A percentile compares a stretch with the other conserved stretches of the same genome.
These are phyloP conservation scores for Scheffersomyces quercinus DNA, from an alignment of 1,139 yeast genomes.

Conservation along the genomic window DNA sequence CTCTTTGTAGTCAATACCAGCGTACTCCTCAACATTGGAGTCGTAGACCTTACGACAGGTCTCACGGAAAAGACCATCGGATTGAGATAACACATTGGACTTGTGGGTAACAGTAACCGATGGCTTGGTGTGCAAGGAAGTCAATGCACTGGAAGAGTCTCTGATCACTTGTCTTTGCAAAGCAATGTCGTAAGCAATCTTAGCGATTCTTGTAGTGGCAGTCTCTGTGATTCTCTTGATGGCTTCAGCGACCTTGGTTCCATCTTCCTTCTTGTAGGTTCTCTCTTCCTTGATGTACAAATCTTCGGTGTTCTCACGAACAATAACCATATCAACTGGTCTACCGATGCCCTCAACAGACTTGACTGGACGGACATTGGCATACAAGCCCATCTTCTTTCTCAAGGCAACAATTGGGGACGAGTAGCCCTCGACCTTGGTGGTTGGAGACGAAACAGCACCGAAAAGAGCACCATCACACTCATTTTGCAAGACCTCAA, in stretches of 20 bases:
- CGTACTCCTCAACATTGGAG: constrained; percentile 57
- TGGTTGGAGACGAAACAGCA: constrained; percentile 93
- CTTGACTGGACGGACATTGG: constrained; percentile 97
- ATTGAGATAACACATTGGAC: constrained; percentile 87
- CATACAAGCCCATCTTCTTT: constrained; percentile 90
- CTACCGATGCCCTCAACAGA: constrained; percentile 80
- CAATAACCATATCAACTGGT: constrained; percentile 96
- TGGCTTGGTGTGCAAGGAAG: constrained; percentile 53
- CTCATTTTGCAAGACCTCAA: constrained; percentile 69
- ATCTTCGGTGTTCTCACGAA: constrained; percentile 97
- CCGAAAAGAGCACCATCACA: constrained; percentile 98
- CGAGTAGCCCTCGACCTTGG: constrained; percentile 93
- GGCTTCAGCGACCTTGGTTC: constrained; percentile 91
- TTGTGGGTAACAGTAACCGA: constrained; percentile 93
- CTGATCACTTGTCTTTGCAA: constrained; percentile 84
- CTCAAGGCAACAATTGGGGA: constrained; percentile 98
- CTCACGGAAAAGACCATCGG: constrained; percentile 97
- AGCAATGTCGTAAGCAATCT: constrained; percentile 90
- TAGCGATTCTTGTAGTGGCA: constrained; percentile 84
- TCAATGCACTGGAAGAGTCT: constrained; percentile 45
- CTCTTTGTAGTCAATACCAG: constrained; percentile 71
- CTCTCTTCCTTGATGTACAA: constrained; percentile 91
- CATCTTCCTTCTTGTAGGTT: constrained; percentile 62
- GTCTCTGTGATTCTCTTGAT: constrained; percentile 90
- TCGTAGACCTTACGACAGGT: constrained; percentile 77